phyloP scores from a whole-genome alignment of 176 grass and related monocot species.

The Rhynchospora tenuis region DNA sequence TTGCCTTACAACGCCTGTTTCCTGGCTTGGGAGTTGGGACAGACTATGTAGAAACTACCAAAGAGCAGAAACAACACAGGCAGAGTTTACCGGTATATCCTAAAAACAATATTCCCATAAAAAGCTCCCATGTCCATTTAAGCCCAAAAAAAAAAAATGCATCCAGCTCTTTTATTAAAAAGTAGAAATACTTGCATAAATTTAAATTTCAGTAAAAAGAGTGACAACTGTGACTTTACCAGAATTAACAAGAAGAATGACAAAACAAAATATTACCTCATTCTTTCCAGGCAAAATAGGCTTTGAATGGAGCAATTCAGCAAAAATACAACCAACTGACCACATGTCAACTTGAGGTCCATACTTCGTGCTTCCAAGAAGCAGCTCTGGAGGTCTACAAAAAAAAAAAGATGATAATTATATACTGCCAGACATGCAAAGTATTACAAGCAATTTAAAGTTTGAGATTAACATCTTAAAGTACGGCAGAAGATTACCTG shows the following conservation, averaged over 20 bases:
- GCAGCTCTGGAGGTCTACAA: slow-evolving; percentile 87
- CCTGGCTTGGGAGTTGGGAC: no score
- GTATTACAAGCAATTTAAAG: not conserved
- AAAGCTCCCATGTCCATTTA: no score
- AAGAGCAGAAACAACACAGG: no score
- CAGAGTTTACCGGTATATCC: no score
- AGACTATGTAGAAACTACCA: no score
- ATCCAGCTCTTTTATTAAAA: no score
- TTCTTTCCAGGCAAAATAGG: no score
- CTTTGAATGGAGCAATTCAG: slow-evolving; percentile 47
- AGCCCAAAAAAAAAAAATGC: no score
- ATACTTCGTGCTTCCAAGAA: slow-evolving; percentile 79
- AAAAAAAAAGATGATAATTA: slow-evolving; percentile 28
- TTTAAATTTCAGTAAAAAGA: no score
- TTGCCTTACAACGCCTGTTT: no score
- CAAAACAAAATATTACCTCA: slow-evolving; percentile 37
- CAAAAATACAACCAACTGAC: slow-evolving; percentile 98
- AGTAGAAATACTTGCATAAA: no score
- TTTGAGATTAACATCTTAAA: not conserved
- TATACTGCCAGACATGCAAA: not conserved
- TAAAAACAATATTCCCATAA: no score
- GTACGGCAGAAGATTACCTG: slow-evolving; percentile 39
- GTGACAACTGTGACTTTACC: not conserved
- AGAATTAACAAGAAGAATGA: not conserved
- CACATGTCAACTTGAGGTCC: slow-evolving; percentile 94